Base-by-base conservation (phyloP, 2,329 filamentous ascomycete species). In the Epichloe scottii region DNA sequence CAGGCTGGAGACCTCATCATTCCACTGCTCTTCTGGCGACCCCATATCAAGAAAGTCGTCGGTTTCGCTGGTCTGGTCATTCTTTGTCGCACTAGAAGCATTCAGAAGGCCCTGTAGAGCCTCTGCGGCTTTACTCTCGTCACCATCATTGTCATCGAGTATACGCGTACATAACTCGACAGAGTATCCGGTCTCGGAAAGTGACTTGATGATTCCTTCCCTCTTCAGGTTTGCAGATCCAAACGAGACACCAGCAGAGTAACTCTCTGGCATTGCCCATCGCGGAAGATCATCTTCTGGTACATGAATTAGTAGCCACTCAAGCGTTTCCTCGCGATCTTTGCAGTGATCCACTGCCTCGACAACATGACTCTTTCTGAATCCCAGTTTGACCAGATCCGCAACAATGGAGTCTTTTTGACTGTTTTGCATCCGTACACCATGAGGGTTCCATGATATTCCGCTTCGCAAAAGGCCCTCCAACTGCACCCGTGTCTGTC, bases 301-400 rank as follows among this genome's bases (percentile, higher is more conserved):
- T 2, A 98, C 89, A 67, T 98, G 91, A 48, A 97, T 90, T 46
- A 98, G 77, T 15, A 98, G 76, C 93, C 93, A 98, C 65, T 97
- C 91, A 2, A 98, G 75, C 15, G 89, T 84, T 68, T 98, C 93
- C 64, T 96, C 90, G 33, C 85, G 78, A 63, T 95, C 89, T 66
- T 91, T 94, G 71, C 90, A 96, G 60, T 90, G 82, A 43, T 81
- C 81, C 1, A 87, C 80, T 8, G 93, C 91, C 68, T 98, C 93
- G 62, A 94, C 82, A 40, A 90, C 80, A 63, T 98, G 93, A 60
- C 85, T 94, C 59, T 75, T 77, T n/a, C 91, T 82, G 66, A 98
- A 98, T 0, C 89, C 90, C 48, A 94, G 76, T n/a, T 74, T 78
- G 21, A 75, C 75, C 37, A 97, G 76, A 59, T 95, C 87, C 15